Evolutionary conservation across 1,284 basidiomycete genomes (phyloP).

Genomic region (Athelia psychrophila): DNA sequence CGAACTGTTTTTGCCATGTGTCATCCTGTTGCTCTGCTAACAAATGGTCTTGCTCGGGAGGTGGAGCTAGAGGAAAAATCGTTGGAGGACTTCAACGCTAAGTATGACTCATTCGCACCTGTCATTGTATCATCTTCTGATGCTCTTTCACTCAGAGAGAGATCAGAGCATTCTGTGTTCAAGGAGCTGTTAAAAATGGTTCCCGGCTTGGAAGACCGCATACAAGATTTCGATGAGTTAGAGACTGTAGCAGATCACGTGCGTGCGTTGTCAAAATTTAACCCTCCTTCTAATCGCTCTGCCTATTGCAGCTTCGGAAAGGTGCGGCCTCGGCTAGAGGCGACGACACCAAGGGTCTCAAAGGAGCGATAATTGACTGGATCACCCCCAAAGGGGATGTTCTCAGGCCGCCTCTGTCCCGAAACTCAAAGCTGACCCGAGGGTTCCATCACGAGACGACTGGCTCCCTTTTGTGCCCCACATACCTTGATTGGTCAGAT

Average conservation of each 20-base stretch:
- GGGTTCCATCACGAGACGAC: conserved; percentile 9
- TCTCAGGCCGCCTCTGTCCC: conserved; percentile 7
- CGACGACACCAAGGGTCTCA: conserved; percentile 11
- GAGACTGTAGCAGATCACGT: conserved; percentile 7
- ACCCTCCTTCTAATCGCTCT: not conserved
- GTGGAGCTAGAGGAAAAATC: conserved; percentile 1
- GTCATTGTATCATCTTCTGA: not conserved
- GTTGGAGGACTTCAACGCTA: conserved; percentile 1
- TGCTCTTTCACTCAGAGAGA: conserved; percentile 4
- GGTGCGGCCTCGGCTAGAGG: conserved; percentile 7
- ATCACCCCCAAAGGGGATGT: conserved; percentile 4
- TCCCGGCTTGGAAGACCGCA: conserved; percentile 5
- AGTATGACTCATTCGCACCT: not conserved
- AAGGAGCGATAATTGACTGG: conserved; percentile 11
- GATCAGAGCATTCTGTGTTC: conserved; percentile 7
- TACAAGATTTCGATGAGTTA: conserved; percentile 6
- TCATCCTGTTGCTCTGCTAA: conserved; percentile 5
- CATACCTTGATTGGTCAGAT: conserved; percentile 7
- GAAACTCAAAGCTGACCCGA: conserved; percentile 6
- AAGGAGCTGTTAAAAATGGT: conserved; percentile 5
- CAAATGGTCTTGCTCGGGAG: conserved; percentile 6
- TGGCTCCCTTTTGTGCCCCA: conserved; percentile 7
- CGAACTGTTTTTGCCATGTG: conserved; percentile 7
- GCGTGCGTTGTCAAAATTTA: not conserved
- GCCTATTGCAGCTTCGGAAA: conserved; percentile 7